Conservation (phyloP, 139 green algal species). For the Volvox africanus region DNA sequence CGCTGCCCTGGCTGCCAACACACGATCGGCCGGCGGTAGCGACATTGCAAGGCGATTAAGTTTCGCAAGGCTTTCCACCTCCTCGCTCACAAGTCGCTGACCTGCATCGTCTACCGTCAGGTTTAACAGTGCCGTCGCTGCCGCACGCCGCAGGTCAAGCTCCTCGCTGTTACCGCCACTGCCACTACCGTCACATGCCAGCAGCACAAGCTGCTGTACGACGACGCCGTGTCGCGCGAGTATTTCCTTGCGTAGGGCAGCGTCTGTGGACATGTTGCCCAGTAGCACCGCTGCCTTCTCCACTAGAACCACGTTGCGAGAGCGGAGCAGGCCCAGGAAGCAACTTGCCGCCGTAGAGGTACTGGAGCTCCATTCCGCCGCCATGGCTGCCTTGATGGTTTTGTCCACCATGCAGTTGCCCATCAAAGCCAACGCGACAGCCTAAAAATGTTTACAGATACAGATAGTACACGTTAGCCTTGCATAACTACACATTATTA, state of each 20-base stretch:
- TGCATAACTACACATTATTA: too few species aligned
- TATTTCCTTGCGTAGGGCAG: constrained; percentile 32
- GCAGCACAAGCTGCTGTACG: constrained; percentile 13
- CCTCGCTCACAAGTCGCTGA: constrained; percentile 49
- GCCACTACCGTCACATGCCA: not conserved
- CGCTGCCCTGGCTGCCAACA: constrained; percentile 24
- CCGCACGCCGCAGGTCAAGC: constrained; percentile 30
- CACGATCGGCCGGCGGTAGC: not conserved
- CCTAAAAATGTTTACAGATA: constrained; percentile 13
- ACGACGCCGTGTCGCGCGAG: not conserved
- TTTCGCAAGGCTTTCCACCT: not conserved
- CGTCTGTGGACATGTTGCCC: constrained; percentile 63
- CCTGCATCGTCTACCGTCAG: constrained; percentile 46
- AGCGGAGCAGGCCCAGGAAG: constrained; percentile 31
- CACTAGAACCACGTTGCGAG: constrained; percentile 6
- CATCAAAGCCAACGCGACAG: constrained; percentile 56
- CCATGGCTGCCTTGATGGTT: constrained; percentile 47
- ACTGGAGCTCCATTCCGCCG: not conserved
- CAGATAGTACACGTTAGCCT: too few species aligned
- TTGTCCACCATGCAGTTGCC: constrained; percentile 65
- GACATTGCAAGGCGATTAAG: not conserved
- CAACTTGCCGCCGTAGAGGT: not conserved
- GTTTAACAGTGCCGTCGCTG: constrained; percentile 61
- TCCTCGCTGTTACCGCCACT: not conserved
- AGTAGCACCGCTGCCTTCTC: constrained; percentile 57